Evolutionary conservation across 192 early-diverging fungal genomes (phyloP), one percentile per base, ranked within the genome.

Genomic region (Coemansia asiatica): DNA sequence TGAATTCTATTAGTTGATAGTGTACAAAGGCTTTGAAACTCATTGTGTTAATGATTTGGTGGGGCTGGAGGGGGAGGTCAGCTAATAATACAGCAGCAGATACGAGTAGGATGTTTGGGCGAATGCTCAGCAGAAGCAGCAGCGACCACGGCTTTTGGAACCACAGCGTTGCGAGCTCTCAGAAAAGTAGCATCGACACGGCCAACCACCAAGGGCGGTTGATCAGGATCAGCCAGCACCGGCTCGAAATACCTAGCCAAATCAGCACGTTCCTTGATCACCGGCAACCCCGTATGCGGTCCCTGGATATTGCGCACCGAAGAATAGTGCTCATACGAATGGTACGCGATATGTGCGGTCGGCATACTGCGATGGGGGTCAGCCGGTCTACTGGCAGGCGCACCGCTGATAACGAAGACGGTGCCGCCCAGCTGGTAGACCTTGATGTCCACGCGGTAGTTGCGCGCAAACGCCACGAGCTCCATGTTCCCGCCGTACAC

Each of bases 281-380:
- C 69, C 2, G 90, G 89, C 48, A 80, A 68, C 15, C 90, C 90
- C 1, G 67, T 71, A 22, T 84, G 75, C 18, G 90, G 89, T 0
- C 89, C 90, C 48, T 74, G 70, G 21, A 82, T 75, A 49, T 90
- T 90, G 4, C 89, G 73, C 26, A 92, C 86, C 1, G 90, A 92
- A 44, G 87, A 90, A 48, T 92, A 91, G 64, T 90, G 90, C 60
- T 91, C 88, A 79, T 88, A 91, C 55, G 82, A 87, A 55, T 91
- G 90, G 67, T 91, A 91, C 66, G 89, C 89, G 28, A 90, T 85
- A 68, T 90, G 87, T 53, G 87, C 81, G 6, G 79, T 60, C 13
- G 82, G 86, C 50, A 80, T 67, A 31, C 68, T 75, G n/a, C 77
- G 70, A 22, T 40, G 19, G 23, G 63, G 46, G 5, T 81, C 74